Base-by-base conservation (phyloP, 2,329 filamentous ascomycete genomes). In the Xylariaceae sp. region DNA sequence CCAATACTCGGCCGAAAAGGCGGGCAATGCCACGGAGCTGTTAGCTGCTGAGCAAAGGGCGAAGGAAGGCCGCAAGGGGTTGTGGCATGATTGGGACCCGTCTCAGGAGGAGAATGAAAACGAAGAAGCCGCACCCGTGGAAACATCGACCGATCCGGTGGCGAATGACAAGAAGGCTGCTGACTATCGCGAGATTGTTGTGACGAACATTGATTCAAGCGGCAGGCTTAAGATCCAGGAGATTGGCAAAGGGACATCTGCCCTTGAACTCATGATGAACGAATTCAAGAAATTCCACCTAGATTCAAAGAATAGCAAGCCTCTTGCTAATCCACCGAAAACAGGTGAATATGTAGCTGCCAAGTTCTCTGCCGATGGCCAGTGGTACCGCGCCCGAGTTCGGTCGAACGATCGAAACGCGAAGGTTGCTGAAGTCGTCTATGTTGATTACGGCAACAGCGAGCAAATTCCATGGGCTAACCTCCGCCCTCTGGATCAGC, bases 1-100 rank as follows among this genome's bases (percentile, higher is more conserved):
- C 71, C 86, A 88, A 51, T 97, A 96, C 77, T 97, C 93, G 20
- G 94, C 94, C 0, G 93, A 99, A 76, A 96, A 96, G 78, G 89
- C 91, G 13, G 93, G 92, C 60, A 94, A 97, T 68, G 87, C 89
- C 10, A 84, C 82, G 30, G 93, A 97, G 75, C 84, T 97, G 7
- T 87, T 93, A 67, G 88, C 88, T 9, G 94, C 94, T 0, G 91
- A 99, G 76, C 81, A 89, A 74, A 87, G 84, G 66, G 94, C 94
- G 41, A 97, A 99, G 79, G 91, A 96, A 64, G 89, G 80, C 23
- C 83, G 86, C 57, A 96, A 92, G 77, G 91, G 90, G 40, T 72
- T 97, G 62, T 99, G 94, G 93, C 86, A 93, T 61, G 86, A 96
- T 75, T 97, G 91, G 85, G 92, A 97, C 70, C 93, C 94, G 7